Percentiles rank a stretch among this genome's conserved stretches.
phyloP scores from a whole-genome alignment of 805 yeast species.

The Danielia oregonensis region DNA sequence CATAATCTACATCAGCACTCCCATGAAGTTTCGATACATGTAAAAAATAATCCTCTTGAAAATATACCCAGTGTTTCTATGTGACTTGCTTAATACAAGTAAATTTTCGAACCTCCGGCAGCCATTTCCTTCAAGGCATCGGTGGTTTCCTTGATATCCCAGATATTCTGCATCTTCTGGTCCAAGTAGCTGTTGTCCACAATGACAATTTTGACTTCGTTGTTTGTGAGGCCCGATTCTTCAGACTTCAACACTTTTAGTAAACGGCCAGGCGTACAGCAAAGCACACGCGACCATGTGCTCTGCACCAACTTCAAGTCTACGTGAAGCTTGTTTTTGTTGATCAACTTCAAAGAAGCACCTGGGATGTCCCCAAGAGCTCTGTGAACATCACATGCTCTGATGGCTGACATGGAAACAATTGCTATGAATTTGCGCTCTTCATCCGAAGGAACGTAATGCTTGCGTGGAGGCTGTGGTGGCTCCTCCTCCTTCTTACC shows the following conservation, averaged over 20 bases:
- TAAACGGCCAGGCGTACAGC: slow-evolving; percentile 63
- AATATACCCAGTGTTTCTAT: too few species aligned
- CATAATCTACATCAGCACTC: too few species aligned
- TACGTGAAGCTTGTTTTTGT: slow-evolving; percentile 66
- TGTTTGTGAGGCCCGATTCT: slow-evolving; percentile 34
- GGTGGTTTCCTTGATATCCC: slow-evolving; percentile 53
- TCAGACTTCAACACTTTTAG: slow-evolving; percentile 44
- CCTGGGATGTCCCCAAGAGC: slow-evolving; percentile 47
- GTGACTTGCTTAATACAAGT: slow-evolving; percentile 43
- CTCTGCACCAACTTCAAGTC: slow-evolving; percentile 49
- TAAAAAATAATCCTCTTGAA: too few species aligned
- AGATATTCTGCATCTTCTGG: slow-evolving; percentile 53
- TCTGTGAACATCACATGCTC: slow-evolving; percentile 84
- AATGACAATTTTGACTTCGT: slow-evolving; percentile 51
- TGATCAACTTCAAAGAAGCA: slow-evolving; percentile 65
- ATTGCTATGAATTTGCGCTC: slow-evolving; percentile 48
- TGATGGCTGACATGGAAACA: slow-evolving; percentile 70
- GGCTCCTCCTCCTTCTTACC: slow-evolving; percentile 8
- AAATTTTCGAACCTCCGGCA: slow-evolving; percentile 44
- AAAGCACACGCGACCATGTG: slow-evolving; percentile 48
- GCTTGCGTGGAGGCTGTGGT: not conserved
- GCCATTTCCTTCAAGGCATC: slow-evolving; percentile 39
- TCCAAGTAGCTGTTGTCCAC: slow-evolving; percentile 63
- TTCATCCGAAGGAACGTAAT: slow-evolving; percentile 13
- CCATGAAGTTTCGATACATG: too few species aligned